Conservation (phyloP, 225 moss, liverwort and hornwort genomes). For the Straminergon stramineum region DNA sequence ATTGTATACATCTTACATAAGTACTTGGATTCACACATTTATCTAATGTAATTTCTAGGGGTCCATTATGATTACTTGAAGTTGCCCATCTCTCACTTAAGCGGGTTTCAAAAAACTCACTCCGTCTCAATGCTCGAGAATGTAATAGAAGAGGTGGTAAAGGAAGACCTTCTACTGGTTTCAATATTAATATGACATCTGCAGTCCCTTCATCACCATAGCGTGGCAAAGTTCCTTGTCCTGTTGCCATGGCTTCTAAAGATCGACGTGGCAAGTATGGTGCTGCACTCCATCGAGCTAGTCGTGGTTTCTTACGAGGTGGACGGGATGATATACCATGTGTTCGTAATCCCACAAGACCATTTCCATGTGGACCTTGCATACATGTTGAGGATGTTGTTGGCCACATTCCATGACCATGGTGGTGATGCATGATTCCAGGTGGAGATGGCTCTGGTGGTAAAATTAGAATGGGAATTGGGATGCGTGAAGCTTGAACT, state of each 20-base stretch:
- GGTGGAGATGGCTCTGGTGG: constrained; percentile 29
- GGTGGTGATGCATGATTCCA: constrained; percentile 17
- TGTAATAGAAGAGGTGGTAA: constrained; percentile 59
- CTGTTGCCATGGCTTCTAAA: constrained; percentile 53
- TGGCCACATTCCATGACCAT: constrained; percentile 20
- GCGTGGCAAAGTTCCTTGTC: constrained; percentile 47
- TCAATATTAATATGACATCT: constrained; percentile 64
- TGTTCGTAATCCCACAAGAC: neutral
- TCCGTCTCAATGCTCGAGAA: constrained; percentile 56
- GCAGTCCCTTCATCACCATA: constrained; percentile 70
- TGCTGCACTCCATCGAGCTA: constrained; percentile 29
- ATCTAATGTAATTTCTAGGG: constrained; percentile 71
- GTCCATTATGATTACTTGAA: neutral
- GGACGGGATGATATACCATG: constrained; percentile 11
- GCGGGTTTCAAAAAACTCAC: constrained; percentile 90
- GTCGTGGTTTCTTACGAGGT: constrained; percentile 19
- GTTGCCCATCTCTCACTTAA: constrained; percentile 72
- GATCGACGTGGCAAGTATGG: constrained; percentile 43
- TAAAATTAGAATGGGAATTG: constrained; percentile 16
- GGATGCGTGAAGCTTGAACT: constrained; percentile 21
- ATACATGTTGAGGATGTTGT: constrained; percentile 25
- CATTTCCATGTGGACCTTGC: neutral
- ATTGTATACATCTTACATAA: constrained; percentile 79
- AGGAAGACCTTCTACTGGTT: constrained; percentile 15
- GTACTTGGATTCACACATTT: constrained; percentile 65